These are phyloP conservation scores for Marchantia paleacea DNA, from an alignment of 225 moss, liverwort and hornwort species.

Conservation along the genomic window DNA sequence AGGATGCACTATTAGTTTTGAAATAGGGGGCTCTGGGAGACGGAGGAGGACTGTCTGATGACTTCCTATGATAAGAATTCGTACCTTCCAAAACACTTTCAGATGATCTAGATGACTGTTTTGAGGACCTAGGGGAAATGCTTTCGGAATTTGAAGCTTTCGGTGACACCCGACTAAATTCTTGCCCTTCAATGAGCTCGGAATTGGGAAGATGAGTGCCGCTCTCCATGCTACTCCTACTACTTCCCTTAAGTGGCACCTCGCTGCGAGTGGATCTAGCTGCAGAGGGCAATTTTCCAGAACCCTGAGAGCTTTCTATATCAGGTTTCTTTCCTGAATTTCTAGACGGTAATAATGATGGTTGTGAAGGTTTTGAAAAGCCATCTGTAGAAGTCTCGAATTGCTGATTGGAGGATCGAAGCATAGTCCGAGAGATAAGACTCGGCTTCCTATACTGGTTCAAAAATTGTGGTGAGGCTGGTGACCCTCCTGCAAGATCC, in stretches of 20 bases:
- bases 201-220: background rate
- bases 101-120: constrained; percentile 6
- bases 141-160: background rate
- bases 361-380: constrained; percentile 8
- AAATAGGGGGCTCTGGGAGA: constrained; percentile 16
- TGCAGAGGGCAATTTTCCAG: background rate
- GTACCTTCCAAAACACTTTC: background rate
- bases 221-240: constrained; percentile 3
- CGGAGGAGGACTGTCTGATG: background rate
- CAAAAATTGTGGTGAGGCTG: background rate
- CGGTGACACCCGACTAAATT: background rate
- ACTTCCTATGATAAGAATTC: background rate
- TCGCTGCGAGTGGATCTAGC: constrained; percentile 1
- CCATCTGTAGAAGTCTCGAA: constrained; percentile 2
- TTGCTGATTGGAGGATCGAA: constrained; percentile 18
- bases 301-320: constrained; percentile 2
- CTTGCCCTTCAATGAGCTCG: constrained; percentile 8
- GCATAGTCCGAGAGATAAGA: background rate
- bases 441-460: background rate
- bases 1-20: constrained; percentile 7
- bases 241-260: constrained; percentile 3
- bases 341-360: constrained; percentile 6
- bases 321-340: constrained; percentile 17
- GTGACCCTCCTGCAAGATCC: background rate
- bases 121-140: constrained; percentile 11